phyloP scores from a whole-genome alignment of 2,329 filamentous ascomycete genomes.

The Xenoacremonium recifei region DNA sequence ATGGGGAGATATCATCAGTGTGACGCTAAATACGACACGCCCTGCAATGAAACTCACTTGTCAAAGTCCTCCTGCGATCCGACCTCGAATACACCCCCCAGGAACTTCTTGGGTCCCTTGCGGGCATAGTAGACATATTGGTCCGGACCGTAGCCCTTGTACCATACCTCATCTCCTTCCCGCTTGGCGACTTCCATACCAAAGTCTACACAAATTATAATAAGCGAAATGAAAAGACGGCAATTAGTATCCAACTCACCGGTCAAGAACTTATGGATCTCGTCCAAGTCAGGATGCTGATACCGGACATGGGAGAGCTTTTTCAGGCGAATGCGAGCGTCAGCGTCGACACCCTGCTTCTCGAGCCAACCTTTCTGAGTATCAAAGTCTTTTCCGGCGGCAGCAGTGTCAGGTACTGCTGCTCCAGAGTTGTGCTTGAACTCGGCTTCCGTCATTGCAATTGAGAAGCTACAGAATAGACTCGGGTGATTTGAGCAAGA shows the following conservation, averaged over 20 bases:
- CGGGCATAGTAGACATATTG: slow-evolving; percentile 3
- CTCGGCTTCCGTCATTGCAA: too few relatives aligned
- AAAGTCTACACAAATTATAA: slow-evolving; percentile 7
- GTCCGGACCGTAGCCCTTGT: slow-evolving; percentile 2
- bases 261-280: slow-evolving; percentile 6
- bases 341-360: slow-evolving; percentile 3
- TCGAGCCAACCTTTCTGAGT: slow-evolving; percentile 3
- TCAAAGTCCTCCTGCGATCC: slow-evolving; percentile 4
- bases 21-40: too few relatives aligned
- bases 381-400: slow-evolving; percentile 2
- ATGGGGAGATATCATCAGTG: too few relatives aligned
- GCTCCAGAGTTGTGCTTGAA: slow-evolving; percentile 3
- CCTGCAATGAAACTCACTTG: background rate
- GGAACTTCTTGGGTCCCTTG: slow-evolving; percentile 4
- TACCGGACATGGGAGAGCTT: slow-evolving; percentile 12
- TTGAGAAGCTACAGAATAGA: too few relatives aligned
- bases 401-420: slow-evolving; percentile 5
- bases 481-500: too few relatives aligned
- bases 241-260: background rate
- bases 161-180: slow-evolving; percentile 1
- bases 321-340: slow-evolving; percentile 6
- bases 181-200: slow-evolving; percentile 9
- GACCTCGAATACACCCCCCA: slow-evolving; percentile 2
- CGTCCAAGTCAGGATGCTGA: slow-evolving; percentile 12
- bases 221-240: background rate